These are phyloP conservation scores for Cladosporium sp. DNA, from an alignment of 2,329 filamentous ascomycete species.

Conservation along the genomic window DNA sequence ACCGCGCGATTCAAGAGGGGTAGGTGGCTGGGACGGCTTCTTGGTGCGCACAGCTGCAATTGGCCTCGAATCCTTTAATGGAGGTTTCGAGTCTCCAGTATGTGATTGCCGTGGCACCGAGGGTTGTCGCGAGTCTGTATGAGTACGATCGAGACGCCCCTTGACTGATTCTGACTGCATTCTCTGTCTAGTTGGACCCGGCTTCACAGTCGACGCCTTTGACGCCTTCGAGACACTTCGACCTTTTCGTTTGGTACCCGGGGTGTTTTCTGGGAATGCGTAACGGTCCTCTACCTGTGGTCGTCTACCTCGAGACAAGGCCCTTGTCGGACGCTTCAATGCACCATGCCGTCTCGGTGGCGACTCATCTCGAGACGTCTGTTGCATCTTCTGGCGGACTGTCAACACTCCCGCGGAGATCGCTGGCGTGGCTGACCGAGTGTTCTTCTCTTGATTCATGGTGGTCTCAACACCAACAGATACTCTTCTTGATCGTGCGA, in stretches of 20 bases:
- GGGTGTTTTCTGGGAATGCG: background rate
- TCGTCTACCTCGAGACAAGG: background rate
- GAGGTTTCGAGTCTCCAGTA: background rate
- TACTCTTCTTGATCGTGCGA: too few relatives aligned
- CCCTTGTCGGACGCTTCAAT: background rate
- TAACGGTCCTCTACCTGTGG: background rate
- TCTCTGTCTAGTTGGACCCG: background rate
- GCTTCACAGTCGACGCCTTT: background rate
- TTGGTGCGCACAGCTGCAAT: background rate
- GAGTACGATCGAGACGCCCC: background rate
- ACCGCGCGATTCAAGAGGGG: background rate
- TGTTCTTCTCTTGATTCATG: too few relatives aligned
- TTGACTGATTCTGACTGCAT: constrained; percentile 3
- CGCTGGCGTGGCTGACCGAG: too few relatives aligned
- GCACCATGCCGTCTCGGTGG: background rate
- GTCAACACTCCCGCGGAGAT: background rate
- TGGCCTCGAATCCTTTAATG: background rate
- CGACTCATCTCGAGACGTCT: background rate
- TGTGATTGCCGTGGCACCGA: background rate
- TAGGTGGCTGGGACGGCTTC: background rate
- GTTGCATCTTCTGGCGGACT: background rate
- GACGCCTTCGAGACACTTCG: background rate
- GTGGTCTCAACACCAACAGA: too few relatives aligned
- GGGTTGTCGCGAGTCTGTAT: background rate
- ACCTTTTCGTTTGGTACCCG: background rate